Evolutionary conservation across 805 yeast species (phyloP).

Genomic region (Citeromyces nyonsensis): DNA sequence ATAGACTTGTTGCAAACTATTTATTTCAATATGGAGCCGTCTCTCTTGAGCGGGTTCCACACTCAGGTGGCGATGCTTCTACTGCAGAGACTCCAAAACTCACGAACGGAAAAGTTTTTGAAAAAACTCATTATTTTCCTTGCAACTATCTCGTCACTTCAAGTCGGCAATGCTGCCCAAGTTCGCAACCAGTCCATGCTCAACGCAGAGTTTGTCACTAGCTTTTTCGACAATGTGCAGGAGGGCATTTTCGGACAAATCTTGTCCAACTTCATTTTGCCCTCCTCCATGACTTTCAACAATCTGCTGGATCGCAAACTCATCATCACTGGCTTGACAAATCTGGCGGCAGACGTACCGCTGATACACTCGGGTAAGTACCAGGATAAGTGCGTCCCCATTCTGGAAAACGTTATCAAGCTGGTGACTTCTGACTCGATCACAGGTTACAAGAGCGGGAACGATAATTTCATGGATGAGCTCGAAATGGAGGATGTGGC

Average conservation of each 20-base stretch:
- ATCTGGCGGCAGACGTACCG: conserved; percentile 19
- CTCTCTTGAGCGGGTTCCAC: conserved; percentile 31
- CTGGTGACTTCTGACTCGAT: conserved; percentile 16
- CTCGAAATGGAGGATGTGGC: conserved; percentile 10
- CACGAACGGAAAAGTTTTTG: conserved; percentile 71
- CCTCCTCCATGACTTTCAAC: conserved; percentile 26
- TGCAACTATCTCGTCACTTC: conserved; percentile 15
- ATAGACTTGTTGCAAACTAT: conserved; percentile 72
- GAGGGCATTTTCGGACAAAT: conserved; percentile 37
- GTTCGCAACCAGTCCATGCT: conserved; percentile 7
- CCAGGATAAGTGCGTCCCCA: conserved; percentile 19
- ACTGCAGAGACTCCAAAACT: conserved; percentile 64
- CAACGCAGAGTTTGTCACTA: conserved; percentile 29
- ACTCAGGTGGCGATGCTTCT: conserved; percentile 65
- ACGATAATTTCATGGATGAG: conserved; percentile 6
- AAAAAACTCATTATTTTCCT: conserved; percentile 56
- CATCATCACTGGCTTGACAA: conserved; percentile 30
- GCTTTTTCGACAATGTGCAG: conserved; percentile 64
- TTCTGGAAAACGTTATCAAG: conserved; percentile 26
- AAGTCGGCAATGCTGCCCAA: conserved; percentile 8
- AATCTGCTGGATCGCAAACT: conserved; percentile 27
- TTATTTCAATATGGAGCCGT: conserved; percentile 37
- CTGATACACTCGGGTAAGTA: conserved; percentile 20
- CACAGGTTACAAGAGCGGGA: conserved; percentile 13
- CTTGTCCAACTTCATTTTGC: conserved; percentile 28